Percentiles rank a stretch among this genome's conserved stretches.
Conservation (phyloP, 1,139 yeast genomes). For the Geotrichum aggregatum region DNA sequence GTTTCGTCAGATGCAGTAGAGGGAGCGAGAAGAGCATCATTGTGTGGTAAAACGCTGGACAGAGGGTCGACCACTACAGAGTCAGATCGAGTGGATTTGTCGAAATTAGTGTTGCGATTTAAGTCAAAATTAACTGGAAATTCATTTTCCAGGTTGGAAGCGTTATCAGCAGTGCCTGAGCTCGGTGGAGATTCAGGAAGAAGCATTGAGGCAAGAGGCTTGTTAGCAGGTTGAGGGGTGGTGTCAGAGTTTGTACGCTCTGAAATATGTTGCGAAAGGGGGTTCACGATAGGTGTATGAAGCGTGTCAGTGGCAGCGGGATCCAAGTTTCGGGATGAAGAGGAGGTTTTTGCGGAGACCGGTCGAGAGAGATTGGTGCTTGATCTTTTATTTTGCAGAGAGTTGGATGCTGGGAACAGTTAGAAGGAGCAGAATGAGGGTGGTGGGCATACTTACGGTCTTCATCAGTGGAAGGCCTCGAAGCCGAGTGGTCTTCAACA, state of each 20-base stretch:
- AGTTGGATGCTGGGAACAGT: neutral
- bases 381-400: neutral
- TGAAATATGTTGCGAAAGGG: constrained; percentile 15
- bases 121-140: neutral
- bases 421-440: neutral
- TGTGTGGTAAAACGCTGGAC: too few relatives aligned
- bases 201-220: neutral
- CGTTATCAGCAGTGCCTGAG: neutral
- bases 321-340: neutral
- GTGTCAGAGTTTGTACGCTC: constrained; percentile 2
- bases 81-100: too few relatives aligned
- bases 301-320: neutral
- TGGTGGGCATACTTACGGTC: neutral
- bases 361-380: neutral
- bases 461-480: neutral
- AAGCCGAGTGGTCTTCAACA: neutral
- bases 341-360: neutral
- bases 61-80: too few relatives aligned
- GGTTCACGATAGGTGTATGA: constrained; percentile 4
- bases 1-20: neutral
- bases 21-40: too few relatives aligned
- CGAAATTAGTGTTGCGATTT: neutral
- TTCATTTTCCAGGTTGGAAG: neutral
- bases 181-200: neutral
- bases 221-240: constrained; percentile 1